Evolutionary conservation across 257 asterid species (phyloP).

Genomic region (Phtheirospermum japonicum): DNA sequence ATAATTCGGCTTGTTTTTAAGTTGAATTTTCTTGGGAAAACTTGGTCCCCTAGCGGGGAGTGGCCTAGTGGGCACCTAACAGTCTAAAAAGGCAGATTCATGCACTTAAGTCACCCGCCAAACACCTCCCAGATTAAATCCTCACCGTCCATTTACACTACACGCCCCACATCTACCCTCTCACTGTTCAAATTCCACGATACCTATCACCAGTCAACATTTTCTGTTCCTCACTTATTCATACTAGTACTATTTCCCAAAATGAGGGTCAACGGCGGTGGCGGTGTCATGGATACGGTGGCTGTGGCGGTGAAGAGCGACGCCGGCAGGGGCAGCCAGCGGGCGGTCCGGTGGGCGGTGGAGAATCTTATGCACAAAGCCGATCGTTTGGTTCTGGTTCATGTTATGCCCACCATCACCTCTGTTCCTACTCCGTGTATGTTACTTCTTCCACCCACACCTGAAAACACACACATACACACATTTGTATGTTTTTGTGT

Average conservation of each 20-base stretch:
- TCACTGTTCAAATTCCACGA: conserved; percentile 14
- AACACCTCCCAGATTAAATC: conserved; percentile 21
- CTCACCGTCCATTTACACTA: conserved; percentile 26
- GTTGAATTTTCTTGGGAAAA: too few species aligned
- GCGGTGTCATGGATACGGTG: conserved; percentile 39
- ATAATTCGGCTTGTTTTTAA: too few species aligned
- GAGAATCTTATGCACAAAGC: conserved; percentile 51
- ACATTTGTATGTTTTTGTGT: too few species aligned
- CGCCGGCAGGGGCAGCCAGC: conserved; percentile 67
- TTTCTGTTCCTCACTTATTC: neutral
- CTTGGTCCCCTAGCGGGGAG: too few species aligned
- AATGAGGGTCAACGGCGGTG: conserved; percentile 24
- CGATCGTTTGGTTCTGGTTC: conserved; percentile 56
- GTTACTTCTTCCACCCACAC: conserved; percentile 9
- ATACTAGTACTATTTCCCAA: neutral
- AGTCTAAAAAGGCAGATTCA: neutral
- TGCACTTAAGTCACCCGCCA: conserved; percentile 26
- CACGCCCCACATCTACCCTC: conserved; percentile 13
- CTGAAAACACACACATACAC: neutral
- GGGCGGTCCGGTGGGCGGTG: conserved; percentile 82
- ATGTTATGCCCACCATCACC: conserved; percentile 59
- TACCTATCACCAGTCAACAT: neutral
- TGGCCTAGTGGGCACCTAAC: neutral
- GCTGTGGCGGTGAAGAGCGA: conserved; percentile 77
- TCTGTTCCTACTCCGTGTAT: conserved; percentile 80